phyloP scores from a whole-genome alignment of 2,329 filamentous ascomycete species.

The Bretziella fagacearum region DNA sequence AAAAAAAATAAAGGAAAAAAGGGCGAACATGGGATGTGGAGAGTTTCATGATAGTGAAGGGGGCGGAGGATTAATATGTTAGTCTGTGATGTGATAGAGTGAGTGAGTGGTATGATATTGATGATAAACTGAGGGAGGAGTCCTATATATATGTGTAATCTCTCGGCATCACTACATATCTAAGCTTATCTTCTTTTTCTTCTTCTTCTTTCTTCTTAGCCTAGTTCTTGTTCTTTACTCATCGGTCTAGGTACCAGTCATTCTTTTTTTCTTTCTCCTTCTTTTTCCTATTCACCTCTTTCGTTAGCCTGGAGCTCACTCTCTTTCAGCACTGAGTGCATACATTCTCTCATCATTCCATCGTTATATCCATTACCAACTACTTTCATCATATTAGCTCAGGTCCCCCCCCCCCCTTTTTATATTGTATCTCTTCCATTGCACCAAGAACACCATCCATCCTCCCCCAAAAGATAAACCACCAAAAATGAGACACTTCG shows the following conservation, averaged over 20 bases:
- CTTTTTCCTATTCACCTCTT: not conserved
- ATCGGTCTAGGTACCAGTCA: constrained; percentile 11
- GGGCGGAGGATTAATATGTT: no score
- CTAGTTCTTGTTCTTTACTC: not conserved
- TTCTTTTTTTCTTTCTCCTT: constrained; percentile 11
- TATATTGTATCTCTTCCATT: not conserved
- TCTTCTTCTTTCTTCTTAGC: not conserved
- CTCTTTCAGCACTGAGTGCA: constrained; percentile 14
- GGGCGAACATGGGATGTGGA: no score
- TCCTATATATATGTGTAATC: no score
- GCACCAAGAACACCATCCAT: not conserved
- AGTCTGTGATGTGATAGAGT: no score
- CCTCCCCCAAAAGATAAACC: not conserved
- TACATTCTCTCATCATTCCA: not conserved
- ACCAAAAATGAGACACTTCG: constrained; percentile 13
- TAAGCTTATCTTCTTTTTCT: not conserved
- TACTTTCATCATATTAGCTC: not conserved
- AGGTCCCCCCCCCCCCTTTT: not conserved
- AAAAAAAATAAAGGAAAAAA: not conserved
- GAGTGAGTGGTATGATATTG: not conserved
- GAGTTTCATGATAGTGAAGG: no score
- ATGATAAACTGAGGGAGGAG: no score
- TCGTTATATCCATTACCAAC: not conserved
- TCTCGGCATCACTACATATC: no score
- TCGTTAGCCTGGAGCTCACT: constrained; percentile 12